Evolutionary conservation across 2,329 filamentous ascomycete species (phyloP), one percentile per base, ranked within the genome.

Genomic region (Penicillium thymicola): DNA sequence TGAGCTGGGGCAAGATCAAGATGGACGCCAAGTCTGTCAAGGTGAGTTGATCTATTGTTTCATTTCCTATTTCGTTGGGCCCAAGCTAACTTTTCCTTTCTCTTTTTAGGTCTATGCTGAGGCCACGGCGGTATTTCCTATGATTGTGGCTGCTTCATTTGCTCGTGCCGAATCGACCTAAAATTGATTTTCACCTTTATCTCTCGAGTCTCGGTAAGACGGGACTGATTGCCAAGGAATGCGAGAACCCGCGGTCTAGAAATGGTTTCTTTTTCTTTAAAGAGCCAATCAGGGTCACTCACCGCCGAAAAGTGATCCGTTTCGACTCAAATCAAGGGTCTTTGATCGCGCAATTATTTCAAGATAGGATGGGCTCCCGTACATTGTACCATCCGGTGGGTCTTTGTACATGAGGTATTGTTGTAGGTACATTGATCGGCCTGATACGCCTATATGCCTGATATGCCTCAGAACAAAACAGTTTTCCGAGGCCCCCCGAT

Each of bases 1-100:
- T 99, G 16, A 97, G 92, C 60, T 99, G 94, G 94, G 94, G 94
- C 3, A 99, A 99, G 81, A 97, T 99, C 75, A 97, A 95, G 75
- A 81, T 87, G 41, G 89, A 88, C 51, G 94, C 89, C 1, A 88
- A 94, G 61, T 89, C 87, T 66, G 92, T 97, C 55, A 99, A 97
- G 86, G 90, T 91, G 72, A 65, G 79, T 69, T 50, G 11, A 14
- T 36, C 25, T 32, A 21, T 36, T 37, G 27, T 37, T 44, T 14
- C 41, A 13, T 32, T 11, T 38, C 36, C n/a, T n/a, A 37, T 37
- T 10, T 16, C n/a, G 7, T 43, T 28, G 4, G 9, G 11, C 10
- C 14, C 36, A 2, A 34, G 36, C 48, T 52, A 25, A 55, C 10
- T 23, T 11, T 8, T 3, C 13, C 18, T 6, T 43, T 7, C 16